Base-by-base conservation (phyloP, 345 rosid genomes). In the Syzygium jambos region DNA sequence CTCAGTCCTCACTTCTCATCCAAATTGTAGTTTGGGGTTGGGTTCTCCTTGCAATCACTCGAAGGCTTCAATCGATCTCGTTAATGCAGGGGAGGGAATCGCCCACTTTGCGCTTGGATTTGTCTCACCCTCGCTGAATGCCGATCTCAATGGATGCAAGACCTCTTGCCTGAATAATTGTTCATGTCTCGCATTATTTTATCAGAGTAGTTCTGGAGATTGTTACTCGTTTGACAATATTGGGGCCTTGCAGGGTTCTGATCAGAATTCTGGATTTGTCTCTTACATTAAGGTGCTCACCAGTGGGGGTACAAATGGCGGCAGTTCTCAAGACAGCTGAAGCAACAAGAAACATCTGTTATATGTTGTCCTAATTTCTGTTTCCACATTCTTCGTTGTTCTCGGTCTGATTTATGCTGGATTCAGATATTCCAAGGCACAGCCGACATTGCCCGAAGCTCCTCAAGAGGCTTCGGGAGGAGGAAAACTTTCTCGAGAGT, bases 131-230 rank as follows among this genome's bases (percentile, higher is more conserved):
- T 90, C 93, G 16, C 93, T 93, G 63, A 92, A 90, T 59, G 89
- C 96, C 4, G 80, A 90, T 93, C 91, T 98, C 87, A 91, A 90
- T 87, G 92, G 95, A 7, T 98, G 99, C 93, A 93, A 92, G 89
- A 88, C 88, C 17, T 92, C 96, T 52, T 98, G 99, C 91, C 87
- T 77, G 9, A 65, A 85, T 34, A 96, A 98, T 82, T 98, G 99
- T 88, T 94, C 99, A 0, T 98, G 99, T 86, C 91, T 93, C 49
- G 98, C 93, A 83, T 84, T 95, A 88, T 97, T 97, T 91, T 94
- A 91, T 87, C 93, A 95, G 38, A 95, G 90, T 91, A 93, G 91
- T 87, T 89, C 98, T 7, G 93, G 96, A 22, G 90, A 90, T 54
- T 98, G 99, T 90, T 98, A 93, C 92, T 85, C 94, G 92, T 94